phyloP scores from a whole-genome alignment of 805 yeast genomes.

The Zygosaccharomyces lentus region DNA sequence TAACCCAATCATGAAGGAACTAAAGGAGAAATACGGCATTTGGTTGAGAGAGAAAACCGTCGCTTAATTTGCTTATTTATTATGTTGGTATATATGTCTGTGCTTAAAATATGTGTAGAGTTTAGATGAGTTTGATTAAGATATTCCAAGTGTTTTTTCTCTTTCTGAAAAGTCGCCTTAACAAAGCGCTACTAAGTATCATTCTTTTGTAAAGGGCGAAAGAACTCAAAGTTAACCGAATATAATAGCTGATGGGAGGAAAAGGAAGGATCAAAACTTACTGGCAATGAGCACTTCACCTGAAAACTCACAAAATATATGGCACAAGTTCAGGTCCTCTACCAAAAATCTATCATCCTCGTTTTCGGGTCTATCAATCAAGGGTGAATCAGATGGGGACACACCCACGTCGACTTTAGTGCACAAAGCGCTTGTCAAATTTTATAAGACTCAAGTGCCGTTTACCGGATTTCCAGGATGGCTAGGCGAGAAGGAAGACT shows the following conservation, averaged over 20 bases:
- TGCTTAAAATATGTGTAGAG: not conserved
- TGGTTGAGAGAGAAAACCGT: constrained; percentile 84
- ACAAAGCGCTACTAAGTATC: not conserved
- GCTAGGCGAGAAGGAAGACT: constrained; percentile 36
- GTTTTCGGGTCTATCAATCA: constrained; percentile 25
- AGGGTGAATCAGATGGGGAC: constrained; percentile 42
- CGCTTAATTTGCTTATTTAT: constrained; percentile 19
- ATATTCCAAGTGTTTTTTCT: not conserved
- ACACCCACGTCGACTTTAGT: constrained; percentile 41
- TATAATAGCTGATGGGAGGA: not conserved
- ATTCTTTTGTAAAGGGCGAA: not conserved
- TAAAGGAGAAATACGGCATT: constrained; percentile 86
- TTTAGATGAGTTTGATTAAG: not conserved
- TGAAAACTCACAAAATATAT: constrained; percentile 23
- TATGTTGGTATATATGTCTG: not conserved
- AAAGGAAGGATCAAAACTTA: not conserved
- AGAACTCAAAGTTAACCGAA: not conserved
- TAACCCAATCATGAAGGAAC: constrained; percentile 83
- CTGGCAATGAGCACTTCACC: constrained; percentile 9
- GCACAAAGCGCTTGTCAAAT: constrained; percentile 42
- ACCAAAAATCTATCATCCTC: constrained; percentile 32
- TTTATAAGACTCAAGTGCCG: constrained; percentile 35
- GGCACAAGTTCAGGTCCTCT: constrained; percentile 33
- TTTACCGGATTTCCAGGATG: constrained; percentile 37
- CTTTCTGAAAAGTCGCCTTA: not conserved